These are phyloP conservation scores for Coemansia asiatica DNA, from an alignment of 192 early-diverging fungal species.

Conservation along the genomic window DNA sequence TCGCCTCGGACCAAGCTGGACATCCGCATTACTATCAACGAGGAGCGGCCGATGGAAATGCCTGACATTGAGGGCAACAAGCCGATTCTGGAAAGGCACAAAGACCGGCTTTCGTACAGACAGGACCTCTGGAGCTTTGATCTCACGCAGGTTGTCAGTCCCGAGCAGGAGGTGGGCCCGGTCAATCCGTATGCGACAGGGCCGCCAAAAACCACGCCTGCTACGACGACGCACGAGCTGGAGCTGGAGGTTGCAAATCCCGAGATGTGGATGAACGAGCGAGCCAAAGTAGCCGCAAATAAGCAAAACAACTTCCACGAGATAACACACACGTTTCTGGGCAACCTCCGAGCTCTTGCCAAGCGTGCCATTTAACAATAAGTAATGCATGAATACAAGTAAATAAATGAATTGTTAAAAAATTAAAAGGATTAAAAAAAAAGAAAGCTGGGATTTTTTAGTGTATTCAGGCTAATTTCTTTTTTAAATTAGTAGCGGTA, in stretches of 20 bases:
- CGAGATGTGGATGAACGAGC: constrained; percentile 60
- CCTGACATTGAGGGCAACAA: constrained; percentile 53
- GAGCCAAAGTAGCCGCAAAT: constrained; percentile 59
- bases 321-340: constrained; percentile 72
- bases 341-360: constrained; percentile 72
- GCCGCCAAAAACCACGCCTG: constrained; percentile 45
- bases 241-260: constrained; percentile 77
- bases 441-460: not conserved
- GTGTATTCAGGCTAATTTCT: no score
- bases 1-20: constrained; percentile 79
- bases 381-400: not conserved
- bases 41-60: constrained; percentile 58
- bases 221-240: constrained; percentile 72
- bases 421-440: not conserved
- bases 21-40: constrained; percentile 82
- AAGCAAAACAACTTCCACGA: constrained; percentile 67
- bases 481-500: constrained; percentile 96
- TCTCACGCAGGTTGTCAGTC: constrained; percentile 77
- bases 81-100: constrained; percentile 67
- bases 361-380: constrained; percentile 39
- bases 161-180: constrained; percentile 37
- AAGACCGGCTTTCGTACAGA: constrained; percentile 85
- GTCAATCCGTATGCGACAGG: constrained; percentile 45
- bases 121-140: constrained; percentile 85
- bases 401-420: not conserved